Base-by-base conservation (phyloP, 2,329 filamentous ascomycete species). In the Neoscytalidium dimidiatum region DNA sequence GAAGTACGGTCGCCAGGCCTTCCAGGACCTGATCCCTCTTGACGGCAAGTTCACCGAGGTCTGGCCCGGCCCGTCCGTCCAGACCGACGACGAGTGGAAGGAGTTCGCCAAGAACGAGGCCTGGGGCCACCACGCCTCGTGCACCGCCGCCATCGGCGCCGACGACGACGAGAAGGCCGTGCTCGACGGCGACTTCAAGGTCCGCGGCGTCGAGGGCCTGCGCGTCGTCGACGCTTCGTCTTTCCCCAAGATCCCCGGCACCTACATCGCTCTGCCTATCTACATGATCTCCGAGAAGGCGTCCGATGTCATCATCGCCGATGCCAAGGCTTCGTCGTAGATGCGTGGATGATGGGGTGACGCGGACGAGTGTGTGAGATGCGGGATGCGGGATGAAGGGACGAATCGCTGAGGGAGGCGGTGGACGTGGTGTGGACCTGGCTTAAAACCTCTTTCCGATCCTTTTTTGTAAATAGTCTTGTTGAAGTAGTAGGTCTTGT, bases 231-330 rank as follows among this genome's bases (percentile, higher is more conserved):
- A 90, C 75, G 87, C 86, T 0, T 84, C 81, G 26, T 80, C 84
- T 0, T 89, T 85, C 65, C 84, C 85, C 0, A 78, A 79, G 62
- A 85, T 84, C 2, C 85, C 85, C 0, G 86, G 86, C 67, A 82
- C 78, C 61, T 86, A 84, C 69, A 79, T 83, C 31, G 79, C 81
- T 2, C 71, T 83, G 0, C 80, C 85, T 0, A 82, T 82, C 0
- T 86, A 85, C 68, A 85, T 88, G 73, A 77, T 85, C 4, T 81
- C 80, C 1, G 86, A 89, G 78, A 89, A 89, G 79, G 87, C 87
- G 0, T 83, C 85, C 2, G 85, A 88, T 73, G 82, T 62, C 48
- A 66, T 66, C 29, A 23, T 51, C 5, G 63, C 53, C 4, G 63
- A 58, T 14, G 61, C 48, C 35, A 53, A 63, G 26, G 9, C 4